Base-by-base conservation (phyloP, 2,329 filamentous ascomycete species). In the Coniochaeta sp. region DNA sequence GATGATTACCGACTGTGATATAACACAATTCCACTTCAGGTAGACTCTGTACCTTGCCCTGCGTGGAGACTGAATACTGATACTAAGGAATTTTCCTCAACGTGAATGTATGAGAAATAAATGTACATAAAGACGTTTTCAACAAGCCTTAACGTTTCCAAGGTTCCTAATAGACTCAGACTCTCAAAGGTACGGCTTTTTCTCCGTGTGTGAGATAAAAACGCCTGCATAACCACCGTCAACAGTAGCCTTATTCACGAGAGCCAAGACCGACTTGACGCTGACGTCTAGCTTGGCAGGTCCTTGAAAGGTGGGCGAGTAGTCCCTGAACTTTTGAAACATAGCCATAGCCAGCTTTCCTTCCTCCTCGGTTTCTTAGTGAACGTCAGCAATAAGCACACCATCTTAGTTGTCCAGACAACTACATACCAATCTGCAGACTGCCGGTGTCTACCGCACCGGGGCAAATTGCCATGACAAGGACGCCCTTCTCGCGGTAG, bases 401-500 rank as follows among this genome's bases (percentile, higher is more conserved):
- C 34, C 34, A 34, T 34, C 42, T 40, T 40, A 57, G 34, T 57
- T 19, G 55, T 57, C 34, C n/a, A 40, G 26, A 40, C 34, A 17
- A 57, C 32, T 19, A 42, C 55, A 40, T 38, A 57, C 55, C 55
- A 40, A 57, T 57, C 55, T 57, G 55, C 32, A 57, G 55, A 42
- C 55, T 57, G 1, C 75, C 77, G 0, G 74, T 75, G 0, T 79
- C 75, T 0, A 86, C 81, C 0, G 81, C 19, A 0, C 83, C 83
- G 0, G 83, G 83, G n/a, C 74, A 77, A 14, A 86, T 68, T 10
- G 71, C 72, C 62, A 87, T 62, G 67, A 85, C 81, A 0, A 84
- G 66, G 0, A 87, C 73, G 0, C 79, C 81, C 0, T 84, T 72
- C 40, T 76, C 71, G 54, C 71, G 73, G 62, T 81, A 81, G 63